Base-by-base conservation (phyloP, 106 monocot species). In the Dendrobium catenatum region DNA sequence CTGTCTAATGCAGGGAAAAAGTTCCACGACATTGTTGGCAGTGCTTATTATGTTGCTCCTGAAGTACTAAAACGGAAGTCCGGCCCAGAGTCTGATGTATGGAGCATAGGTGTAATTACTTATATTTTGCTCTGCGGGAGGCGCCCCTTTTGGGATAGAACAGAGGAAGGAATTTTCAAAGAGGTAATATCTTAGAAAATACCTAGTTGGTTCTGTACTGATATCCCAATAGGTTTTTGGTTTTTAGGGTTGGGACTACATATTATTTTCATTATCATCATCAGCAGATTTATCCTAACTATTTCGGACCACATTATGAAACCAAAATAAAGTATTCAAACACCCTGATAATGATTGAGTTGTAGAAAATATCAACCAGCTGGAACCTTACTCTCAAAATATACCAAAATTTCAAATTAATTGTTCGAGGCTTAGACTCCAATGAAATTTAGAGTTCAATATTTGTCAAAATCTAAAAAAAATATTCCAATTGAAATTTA, bases 71-170 rank as follows among this genome's bases (percentile, higher is more conserved):
- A 88, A 78, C 86, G 93, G 6, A 95, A 80, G 55, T 99, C 98
- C 51, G 98, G 98, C 5, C 98, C 98, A 33, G 98, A 95, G 77
- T 99, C 98, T 51, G 98, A 99, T 86, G 98, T 86, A 42, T 99
- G 98, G 98, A 99, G 98, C 72, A 95, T 99, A 81, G 98, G 98
- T 22, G 95, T 99, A 9, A 99, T 99, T 77, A 99, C 93, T 19
- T 99, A 99, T 78, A 95, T 99, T 85, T 89, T 99, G 76, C 95
- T 99, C 55, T 95, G 95, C 81, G 98, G 98, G 81, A 85, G 88
- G 55, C 89, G 92, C 0, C 98, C 98, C 31, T 99, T 99, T 87
- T 95, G 95, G 94, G 93, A 93, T 86, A 93, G 85, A 89, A 95
- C 93, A 42, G 93, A 99, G 61, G 95, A 99, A 85, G 98, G 98